Evolutionary conservation across 192 early-diverging fungal species (phyloP), one percentile per base, ranked within the genome.

Genomic region (Mortierella alpina): DNA sequence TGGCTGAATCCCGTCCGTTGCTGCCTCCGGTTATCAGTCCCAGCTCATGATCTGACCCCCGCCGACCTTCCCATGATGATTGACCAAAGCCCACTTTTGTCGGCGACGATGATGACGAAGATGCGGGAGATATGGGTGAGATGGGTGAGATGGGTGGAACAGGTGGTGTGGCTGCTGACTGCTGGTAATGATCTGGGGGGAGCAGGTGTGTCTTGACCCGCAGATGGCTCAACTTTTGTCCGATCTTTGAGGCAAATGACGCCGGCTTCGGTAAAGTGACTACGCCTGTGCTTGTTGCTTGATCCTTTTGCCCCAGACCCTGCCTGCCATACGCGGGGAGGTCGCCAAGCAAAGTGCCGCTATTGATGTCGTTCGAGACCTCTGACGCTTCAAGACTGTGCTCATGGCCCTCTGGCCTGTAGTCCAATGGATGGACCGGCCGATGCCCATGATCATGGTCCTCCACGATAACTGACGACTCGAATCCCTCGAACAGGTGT

Each of bases 401-500:
- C 31, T 31, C 31, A 31, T 31, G 31, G 3, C 31, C 31, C 31
- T 31, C 31, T 31, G 31, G 31, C 31, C 31, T 31, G 3, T 1
- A 31, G 1, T 42, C 63, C 6, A 23, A 51, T 23, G 63, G 63
- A 50, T 48, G 48, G 49, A 64, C 48, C 17, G 52, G 20, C 52
- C 15, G 52, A 53, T 7, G 61, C 7, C 18, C 4, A 17, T 67
- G 72, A 1, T 69, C 53, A 7, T 60, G 65, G 7, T 72, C 65
- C 10, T 80, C 77, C 40, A 31, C n/a, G 11, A 67, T 51, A 13
- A 48, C 77, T 10, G 69, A 80, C 0, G 77, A 80, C 56, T 80
- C 77, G 31, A 80, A 80, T 4, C 77, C 77, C 45, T 47, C 69
- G 63, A 80, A 80, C 31, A 80, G 57, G 15, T 72, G 61, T 46